Percentiles rank a stretch among this genome's conserved stretches.
Evolutionary conservation across 1,139 yeast species (phyloP).

Genomic region (Candida glucosophila): DNA sequence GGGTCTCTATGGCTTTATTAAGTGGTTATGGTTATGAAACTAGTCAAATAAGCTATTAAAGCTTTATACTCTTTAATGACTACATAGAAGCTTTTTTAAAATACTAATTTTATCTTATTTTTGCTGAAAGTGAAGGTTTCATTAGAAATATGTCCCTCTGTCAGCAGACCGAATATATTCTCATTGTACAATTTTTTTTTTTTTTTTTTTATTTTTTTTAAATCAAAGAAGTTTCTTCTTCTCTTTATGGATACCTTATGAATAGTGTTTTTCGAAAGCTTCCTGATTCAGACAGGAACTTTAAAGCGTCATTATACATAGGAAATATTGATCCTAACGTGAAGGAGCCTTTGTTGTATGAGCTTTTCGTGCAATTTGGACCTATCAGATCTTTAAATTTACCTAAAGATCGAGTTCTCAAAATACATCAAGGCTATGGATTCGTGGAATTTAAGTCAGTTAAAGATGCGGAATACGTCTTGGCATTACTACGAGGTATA

Average conservation of each 20-base stretch:
- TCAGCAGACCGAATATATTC: no score
- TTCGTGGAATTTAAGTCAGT: slow-evolving; percentile 63
- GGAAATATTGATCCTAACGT: slow-evolving; percentile 79
- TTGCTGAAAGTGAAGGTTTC: no score
- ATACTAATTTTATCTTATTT: no score
- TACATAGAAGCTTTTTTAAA: no score
- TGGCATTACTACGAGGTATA: slow-evolving; percentile 52
- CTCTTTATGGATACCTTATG: slow-evolving; percentile 11
- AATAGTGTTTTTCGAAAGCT: slow-evolving; percentile 23
- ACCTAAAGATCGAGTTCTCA: slow-evolving; percentile 71
- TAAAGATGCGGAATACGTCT: slow-evolving; percentile 66
- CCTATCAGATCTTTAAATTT: slow-evolving; percentile 64
- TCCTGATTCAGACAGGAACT: slow-evolving; percentile 42
- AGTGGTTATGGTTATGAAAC: no score
- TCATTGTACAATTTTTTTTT: no score
- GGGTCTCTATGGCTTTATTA: no score
- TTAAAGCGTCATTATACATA: slow-evolving; percentile 64
- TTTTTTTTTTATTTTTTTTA: no score
- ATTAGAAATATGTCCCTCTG: no score
- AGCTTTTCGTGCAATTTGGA: slow-evolving; percentile 78
- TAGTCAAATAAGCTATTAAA: no score
- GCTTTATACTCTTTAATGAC: no score
- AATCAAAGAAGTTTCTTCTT: no score
- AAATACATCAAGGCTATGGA: slow-evolving; percentile 79
- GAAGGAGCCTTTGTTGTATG: slow-evolving; percentile 62